phyloP scores from a whole-genome alignment of 768 basidiomycete species.

The Boletus pseudopeckii region DNA sequence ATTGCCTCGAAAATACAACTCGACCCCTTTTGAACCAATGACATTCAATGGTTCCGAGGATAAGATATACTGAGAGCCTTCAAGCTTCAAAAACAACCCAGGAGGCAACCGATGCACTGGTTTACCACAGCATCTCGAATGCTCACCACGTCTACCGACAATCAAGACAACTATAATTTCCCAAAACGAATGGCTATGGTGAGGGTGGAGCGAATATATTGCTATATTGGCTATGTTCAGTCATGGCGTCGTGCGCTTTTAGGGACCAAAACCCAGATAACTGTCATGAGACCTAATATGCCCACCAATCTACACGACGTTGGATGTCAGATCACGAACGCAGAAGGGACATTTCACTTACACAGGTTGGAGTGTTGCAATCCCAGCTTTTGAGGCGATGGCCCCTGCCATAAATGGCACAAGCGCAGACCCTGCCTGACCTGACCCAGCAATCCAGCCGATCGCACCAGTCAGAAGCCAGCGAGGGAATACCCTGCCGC shows the following conservation, averaged over 20 bases:
- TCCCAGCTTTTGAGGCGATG: conserved; percentile 40
- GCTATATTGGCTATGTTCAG: neutral
- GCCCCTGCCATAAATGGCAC: conserved; percentile 51
- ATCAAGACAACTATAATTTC: too few relatives aligned
- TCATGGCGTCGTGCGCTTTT: conserved; percentile 13
- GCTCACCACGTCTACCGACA: neutral
- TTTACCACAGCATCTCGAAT: neutral
- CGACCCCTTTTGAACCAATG: neutral
- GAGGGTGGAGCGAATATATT: neutral
- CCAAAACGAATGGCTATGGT: neutral
- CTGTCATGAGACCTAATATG: conserved; percentile 39
- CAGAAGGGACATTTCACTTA: conserved; percentile 25
- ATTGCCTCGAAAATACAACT: neutral
- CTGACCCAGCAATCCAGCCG: conserved; percentile 53
- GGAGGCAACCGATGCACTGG: neutral
- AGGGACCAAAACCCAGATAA: conserved; percentile 39
- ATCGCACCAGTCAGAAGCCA: conserved; percentile 37
- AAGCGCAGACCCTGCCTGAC: conserved; percentile 47
- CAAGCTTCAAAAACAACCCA: neutral
- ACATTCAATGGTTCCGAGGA: neutral
- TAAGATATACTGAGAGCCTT: neutral
- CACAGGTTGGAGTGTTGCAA: conserved; percentile 47
- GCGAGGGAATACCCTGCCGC: conserved; percentile 33
- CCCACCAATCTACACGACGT: conserved; percentile 22
- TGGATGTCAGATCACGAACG: neutral